Percentiles rank a stretch among this genome's conserved stretches.
These are phyloP conservation scores for Colletotrichum salicis DNA, from an alignment of 2,329 filamentous ascomycete species.

Conservation along the genomic window DNA sequence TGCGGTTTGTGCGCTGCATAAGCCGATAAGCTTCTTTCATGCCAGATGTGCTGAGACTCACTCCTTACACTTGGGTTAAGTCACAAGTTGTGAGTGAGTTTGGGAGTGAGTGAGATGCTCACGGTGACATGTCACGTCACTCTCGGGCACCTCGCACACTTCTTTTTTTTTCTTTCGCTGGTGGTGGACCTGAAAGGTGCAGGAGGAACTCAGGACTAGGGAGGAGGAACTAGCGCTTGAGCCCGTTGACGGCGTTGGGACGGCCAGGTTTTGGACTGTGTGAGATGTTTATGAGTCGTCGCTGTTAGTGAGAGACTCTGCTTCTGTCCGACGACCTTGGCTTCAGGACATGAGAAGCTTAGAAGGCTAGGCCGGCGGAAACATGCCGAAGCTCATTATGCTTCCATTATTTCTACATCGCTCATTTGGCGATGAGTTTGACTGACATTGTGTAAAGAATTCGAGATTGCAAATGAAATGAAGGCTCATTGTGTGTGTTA, in stretches of 20 bases:
- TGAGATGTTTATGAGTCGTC: background rate
- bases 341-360: background rate
- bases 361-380: background rate
- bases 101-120: background rate
- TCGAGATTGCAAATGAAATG: background rate
- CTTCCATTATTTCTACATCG: background rate
- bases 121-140: background rate
- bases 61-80: background rate
- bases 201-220: background rate
- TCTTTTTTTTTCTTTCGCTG: background rate
- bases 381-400: background rate
- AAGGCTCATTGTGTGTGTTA: background rate
- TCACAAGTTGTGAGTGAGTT: background rate
- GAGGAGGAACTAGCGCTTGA: conserved; percentile 23
- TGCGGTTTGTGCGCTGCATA: background rate
- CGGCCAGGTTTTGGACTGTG: conserved; percentile 3
- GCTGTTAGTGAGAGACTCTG: conserved; percentile 14
- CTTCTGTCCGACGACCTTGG: background rate
- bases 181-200: conserved; percentile 9
- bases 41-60: background rate
- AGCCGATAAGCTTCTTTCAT: background rate
- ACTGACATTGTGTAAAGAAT: background rate
- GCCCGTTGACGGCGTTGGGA: conserved; percentile 26
- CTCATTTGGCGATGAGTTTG: background rate
- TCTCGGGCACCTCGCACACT: background rate